phyloP scores from a whole-genome alignment of 176 grass and related monocot genomes.

The Avena sativa region DNA sequence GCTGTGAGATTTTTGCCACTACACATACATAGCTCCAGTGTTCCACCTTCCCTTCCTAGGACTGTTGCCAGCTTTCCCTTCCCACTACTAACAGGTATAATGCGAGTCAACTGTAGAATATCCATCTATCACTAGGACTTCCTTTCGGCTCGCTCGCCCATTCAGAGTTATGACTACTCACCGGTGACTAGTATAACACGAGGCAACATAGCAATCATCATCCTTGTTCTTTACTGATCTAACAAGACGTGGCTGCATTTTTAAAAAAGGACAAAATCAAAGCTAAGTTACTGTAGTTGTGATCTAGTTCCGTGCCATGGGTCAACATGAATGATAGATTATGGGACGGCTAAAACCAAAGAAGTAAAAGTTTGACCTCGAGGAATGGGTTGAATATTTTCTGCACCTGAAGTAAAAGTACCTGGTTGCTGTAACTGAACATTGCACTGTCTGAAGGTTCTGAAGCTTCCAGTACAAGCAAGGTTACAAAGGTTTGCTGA shows the following conservation, averaged over 20 bases:
- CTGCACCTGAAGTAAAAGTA: not conserved
- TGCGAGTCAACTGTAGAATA: constrained; percentile 34
- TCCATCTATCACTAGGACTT: constrained; percentile 24
- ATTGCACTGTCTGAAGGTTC: constrained; percentile 10
- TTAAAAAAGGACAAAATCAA: not conserved
- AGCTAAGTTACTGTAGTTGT: not conserved
- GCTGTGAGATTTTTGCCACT: constrained; percentile 16
- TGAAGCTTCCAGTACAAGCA: constrained; percentile 17
- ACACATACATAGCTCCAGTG: constrained; percentile 9
- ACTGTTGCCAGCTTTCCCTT: constrained; percentile 26
- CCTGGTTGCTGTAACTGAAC: not conserved
- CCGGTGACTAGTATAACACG: not conserved
- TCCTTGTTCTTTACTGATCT: not conserved
- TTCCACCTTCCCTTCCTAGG: constrained; percentile 27
- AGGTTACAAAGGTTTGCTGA: not conserved
- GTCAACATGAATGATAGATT: not conserved
- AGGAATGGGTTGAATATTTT: not conserved
- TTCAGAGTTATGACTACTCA: not conserved
- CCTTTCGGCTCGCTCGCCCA: not conserved
- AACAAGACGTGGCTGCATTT: not conserved
- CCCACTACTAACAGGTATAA: constrained; percentile 18
- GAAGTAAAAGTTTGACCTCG: not conserved
- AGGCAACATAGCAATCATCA: not conserved
- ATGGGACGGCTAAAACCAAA: not conserved
- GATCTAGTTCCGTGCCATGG: not conserved